These are phyloP conservation scores for Pleurotus citrinopileatus DNA, from an alignment of 768 basidiomycete genomes.

Conservation along the genomic window DNA sequence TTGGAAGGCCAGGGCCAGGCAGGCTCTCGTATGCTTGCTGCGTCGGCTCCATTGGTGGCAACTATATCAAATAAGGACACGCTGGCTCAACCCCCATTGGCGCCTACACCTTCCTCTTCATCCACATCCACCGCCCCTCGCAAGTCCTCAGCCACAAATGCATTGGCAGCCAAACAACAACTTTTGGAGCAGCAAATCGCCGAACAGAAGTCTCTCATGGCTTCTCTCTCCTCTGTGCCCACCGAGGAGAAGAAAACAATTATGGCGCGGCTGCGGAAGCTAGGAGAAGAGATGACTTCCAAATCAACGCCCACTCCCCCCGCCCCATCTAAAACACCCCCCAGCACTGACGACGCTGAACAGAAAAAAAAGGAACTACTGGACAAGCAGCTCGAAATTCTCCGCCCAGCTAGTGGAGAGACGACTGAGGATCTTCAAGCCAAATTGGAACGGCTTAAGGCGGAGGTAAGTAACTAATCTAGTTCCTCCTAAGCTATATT, in stretches of 20 bases:
- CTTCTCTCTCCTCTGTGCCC: slow-evolving; percentile 57
- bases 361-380: slow-evolving; percentile 61
- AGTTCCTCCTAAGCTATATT: neutral
- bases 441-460: slow-evolving; percentile 73
- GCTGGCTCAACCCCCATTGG: slow-evolving; percentile 16
- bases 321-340: slow-evolving; percentile 22
- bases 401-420: slow-evolving; percentile 42
- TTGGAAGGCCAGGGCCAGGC: slow-evolving; percentile 86
- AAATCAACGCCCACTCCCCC: slow-evolving; percentile 28
- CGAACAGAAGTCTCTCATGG: slow-evolving; percentile 87
- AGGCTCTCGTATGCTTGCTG: slow-evolving; percentile 77
- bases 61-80: slow-evolving; percentile 31
- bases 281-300: slow-evolving; percentile 77
- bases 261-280: slow-evolving; percentile 69
- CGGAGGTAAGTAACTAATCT: slow-evolving; percentile 54
- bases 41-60: slow-evolving; percentile 74
- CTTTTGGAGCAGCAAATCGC: slow-evolving; percentile 78
- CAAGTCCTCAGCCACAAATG: slow-evolving; percentile 40
- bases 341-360: slow-evolving; percentile 41
- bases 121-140: slow-evolving; percentile 24
- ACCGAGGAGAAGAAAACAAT: slow-evolving; percentile 77
- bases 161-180: slow-evolving; percentile 72
- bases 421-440: slow-evolving; percentile 71
- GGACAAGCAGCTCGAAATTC: slow-evolving; percentile 83
- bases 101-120: slow-evolving; percentile 24